Evolutionary conservation across 768 basidiomycete genomes (phyloP).

Genomic region (Mycena venus): DNA sequence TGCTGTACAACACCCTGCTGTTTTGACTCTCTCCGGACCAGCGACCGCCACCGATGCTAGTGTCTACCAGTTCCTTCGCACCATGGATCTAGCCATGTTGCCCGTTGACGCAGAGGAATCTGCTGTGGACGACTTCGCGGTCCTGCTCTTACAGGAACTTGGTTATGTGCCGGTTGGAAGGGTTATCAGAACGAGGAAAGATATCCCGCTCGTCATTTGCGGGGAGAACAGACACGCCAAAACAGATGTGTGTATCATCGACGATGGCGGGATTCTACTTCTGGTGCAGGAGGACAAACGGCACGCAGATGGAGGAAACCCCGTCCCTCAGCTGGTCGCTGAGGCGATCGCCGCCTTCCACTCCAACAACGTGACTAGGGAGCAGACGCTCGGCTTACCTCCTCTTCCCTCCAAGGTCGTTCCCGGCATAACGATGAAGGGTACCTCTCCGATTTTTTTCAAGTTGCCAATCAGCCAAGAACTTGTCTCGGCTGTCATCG

Average conservation of each 20-base stretch:
- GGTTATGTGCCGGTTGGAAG: conserved; percentile 36
- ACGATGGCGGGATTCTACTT: conserved; percentile 35
- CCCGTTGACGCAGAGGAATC: conserved; percentile 38
- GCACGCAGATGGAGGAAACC: conserved; percentile 7
- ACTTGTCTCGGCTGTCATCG: conserved; percentile 32
- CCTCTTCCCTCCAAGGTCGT: conserved; percentile 37
- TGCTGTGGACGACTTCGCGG: conserved; percentile 51
- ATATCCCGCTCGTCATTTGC: conserved; percentile 44
- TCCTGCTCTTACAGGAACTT: conserved; percentile 40
- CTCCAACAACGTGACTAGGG: conserved; percentile 40
- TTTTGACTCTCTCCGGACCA: not conserved
- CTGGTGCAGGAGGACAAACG: conserved; percentile 45
- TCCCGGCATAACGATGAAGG: conserved; percentile 46
- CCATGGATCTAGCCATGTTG: conserved; percentile 40
- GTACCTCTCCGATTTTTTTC: conserved; percentile 45
- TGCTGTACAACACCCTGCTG: conserved; percentile 13
- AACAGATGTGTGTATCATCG: conserved; percentile 47
- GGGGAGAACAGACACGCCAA: conserved; percentile 38
- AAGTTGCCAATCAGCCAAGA: conserved; percentile 42
- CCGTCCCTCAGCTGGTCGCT: conserved; percentile 39
- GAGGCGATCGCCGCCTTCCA: conserved; percentile 42
- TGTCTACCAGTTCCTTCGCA: conserved; percentile 25
- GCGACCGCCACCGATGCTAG: conserved; percentile 19
- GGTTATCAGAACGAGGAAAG: conserved; percentile 38
- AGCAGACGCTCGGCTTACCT: conserved; percentile 23